A percentile compares a stretch with the other conserved stretches of the same genome.
Evolutionary conservation across 139 green algal species (phyloP).

Genomic region (Chlorella sorokiniana): DNA sequence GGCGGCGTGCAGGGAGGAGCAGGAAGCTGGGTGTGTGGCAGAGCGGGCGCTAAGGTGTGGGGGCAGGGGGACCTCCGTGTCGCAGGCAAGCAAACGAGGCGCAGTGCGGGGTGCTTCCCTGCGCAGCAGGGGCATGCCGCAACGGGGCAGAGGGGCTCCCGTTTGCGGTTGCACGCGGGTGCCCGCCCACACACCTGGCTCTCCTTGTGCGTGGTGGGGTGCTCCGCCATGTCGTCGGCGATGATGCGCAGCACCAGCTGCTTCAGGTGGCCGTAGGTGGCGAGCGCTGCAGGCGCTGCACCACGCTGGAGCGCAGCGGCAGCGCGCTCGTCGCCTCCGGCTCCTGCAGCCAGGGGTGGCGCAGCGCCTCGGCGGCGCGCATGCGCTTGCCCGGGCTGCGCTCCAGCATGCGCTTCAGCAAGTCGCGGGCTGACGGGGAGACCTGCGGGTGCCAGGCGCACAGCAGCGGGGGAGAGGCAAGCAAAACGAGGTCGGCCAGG

Average conservation of each 20-base stretch:
- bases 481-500: neutral
- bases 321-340: conserved; percentile 4
- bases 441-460: conserved; percentile 23
- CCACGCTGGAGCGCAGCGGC: conserved; percentile 41
- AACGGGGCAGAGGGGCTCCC: no score
- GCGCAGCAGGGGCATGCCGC: no score
- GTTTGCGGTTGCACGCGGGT: no score
- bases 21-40: neutral
- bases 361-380: conserved; percentile 52
- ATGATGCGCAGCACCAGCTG: conserved; percentile 90
- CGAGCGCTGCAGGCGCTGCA: conserved; percentile 91
- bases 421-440: conserved; percentile 45
- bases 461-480: neutral
- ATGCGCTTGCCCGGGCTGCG: conserved; percentile 72
- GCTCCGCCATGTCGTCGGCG: conserved; percentile 66
- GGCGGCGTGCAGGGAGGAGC: neutral
- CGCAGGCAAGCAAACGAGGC: no score
- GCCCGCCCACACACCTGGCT: neutral
- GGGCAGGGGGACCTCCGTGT: neutral
- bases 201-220: conserved; percentile 21
- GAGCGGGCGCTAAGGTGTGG: neutral
- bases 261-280: conserved; percentile 89
- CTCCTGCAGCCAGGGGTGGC: conserved; percentile 40
- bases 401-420: conserved; percentile 65
- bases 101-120: no score